Evolutionary conservation across 1,284 basidiomycete species (phyloP).

Genomic region (Puccinia polysora): DNA sequence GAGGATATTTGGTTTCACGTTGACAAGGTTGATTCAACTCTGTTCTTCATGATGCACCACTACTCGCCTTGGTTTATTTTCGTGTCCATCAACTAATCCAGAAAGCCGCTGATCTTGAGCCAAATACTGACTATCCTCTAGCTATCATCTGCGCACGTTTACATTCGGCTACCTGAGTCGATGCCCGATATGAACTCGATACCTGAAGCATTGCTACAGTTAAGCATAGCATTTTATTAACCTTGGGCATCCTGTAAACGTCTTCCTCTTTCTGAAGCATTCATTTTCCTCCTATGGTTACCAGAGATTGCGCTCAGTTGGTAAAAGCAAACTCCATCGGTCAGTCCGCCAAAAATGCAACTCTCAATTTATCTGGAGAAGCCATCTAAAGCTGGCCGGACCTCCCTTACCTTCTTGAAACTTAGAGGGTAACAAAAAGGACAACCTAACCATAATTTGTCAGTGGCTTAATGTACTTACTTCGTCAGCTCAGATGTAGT

Average conservation of each 20-base stretch:
- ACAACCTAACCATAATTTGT: constrained; percentile 87
- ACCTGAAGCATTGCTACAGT: constrained; percentile 67
- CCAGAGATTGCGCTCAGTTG: constrained; percentile 76
- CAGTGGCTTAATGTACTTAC: constrained; percentile 63
- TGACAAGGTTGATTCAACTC: constrained; percentile 54
- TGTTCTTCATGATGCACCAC: too few species aligned
- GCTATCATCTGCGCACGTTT: constrained; percentile 56
- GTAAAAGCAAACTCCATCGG: constrained; percentile 98
- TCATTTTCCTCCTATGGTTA: neutral
- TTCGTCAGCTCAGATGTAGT: too few species aligned
- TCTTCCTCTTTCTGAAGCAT: neutral
- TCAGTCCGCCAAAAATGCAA: constrained; percentile 58
- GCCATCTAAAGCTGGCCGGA: neutral
- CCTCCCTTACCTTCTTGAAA: neutral
- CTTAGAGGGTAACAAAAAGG: constrained; percentile 77
- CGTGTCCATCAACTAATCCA: too few species aligned
- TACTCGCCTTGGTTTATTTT: too few species aligned
- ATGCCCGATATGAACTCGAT: constrained; percentile 75
- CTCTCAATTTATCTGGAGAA: neutral
- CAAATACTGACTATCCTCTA: constrained; percentile 59
- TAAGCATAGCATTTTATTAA: neutral
- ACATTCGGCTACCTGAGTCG: constrained; percentile 73
- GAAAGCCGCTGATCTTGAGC: constrained; percentile 65
- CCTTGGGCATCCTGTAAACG: neutral
- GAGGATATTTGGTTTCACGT: constrained; percentile 61